Evolutionary conservation across 305 asterid species (phyloP).

Genomic region (Fraxinus baroniana): DNA sequence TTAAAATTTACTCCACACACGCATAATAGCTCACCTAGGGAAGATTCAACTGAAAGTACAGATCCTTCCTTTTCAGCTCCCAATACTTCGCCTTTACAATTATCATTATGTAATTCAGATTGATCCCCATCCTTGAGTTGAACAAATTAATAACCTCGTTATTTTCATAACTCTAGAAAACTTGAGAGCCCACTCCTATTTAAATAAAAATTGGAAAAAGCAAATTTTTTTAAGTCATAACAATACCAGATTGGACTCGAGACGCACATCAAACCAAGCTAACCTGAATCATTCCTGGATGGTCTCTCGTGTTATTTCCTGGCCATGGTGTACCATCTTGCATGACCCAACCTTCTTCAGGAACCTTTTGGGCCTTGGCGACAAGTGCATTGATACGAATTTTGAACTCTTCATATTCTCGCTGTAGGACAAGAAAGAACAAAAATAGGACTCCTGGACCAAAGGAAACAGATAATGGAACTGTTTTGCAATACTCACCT

Average conservation of each 20-base stretch:
- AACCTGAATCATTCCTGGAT: conserved; percentile 99
- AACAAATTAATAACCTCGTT: conserved; percentile 5
- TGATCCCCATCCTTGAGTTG: conserved; percentile 38
- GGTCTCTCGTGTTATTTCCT: conserved; percentile 97
- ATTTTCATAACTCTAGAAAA: conserved; percentile 2
- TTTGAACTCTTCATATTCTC: conserved; percentile 98
- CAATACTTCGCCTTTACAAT: conserved; percentile 24
- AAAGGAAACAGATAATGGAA: conserved; percentile 14
- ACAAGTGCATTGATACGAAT: conserved; percentile 84
- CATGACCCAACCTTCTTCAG: conserved; percentile 99
- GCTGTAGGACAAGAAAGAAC: conserved; percentile 42
- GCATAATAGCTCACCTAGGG: conserved; percentile 38
- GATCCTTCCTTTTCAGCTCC: conserved; percentile 32
- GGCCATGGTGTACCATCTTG: conserved; percentile 99
- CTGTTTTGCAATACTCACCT: conserved; percentile 45
- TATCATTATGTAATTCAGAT: conserved; percentile 27
- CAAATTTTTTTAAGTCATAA: background rate
- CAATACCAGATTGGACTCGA: conserved; percentile 51
- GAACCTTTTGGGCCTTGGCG: conserved; percentile 89
- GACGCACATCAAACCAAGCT: conserved; percentile 34
- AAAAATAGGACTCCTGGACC: conserved; percentile 26
- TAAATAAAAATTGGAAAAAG: background rate
- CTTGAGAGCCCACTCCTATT: background rate
- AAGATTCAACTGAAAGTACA: conserved; percentile 27
- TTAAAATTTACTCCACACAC: background rate